Base-by-base conservation (phyloP, 225 moss, liverwort and hornwort genomes). In the Sphagnum contortum region DNA sequence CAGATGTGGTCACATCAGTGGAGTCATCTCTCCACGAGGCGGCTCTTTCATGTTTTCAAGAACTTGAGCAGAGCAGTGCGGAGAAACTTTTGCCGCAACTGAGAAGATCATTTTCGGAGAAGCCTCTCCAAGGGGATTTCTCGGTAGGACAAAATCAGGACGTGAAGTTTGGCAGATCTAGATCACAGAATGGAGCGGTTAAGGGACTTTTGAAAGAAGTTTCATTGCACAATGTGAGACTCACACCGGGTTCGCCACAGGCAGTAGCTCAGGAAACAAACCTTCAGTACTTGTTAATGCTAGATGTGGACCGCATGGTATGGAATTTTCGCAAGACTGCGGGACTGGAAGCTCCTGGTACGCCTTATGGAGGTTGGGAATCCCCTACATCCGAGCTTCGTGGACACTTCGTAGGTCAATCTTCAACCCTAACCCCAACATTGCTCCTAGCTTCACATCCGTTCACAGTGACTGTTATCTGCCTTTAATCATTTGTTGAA, bases 311-410 rank as follows among this genome's bases (percentile, higher is more conserved):
- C 69, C 72, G 72, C 48, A 73, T 99, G 86, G 74, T 88, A 65
- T 93, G 93, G 90, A 88, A 69, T 76, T 99, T 93, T 66, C 85
- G 93, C 10, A 70, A 74, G 65, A 84, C 85, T 47, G 91, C 93
- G 49, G 72, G 79, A 46, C 69, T 99, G 65, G 71, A 83, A 73
- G 81, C 87, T 56, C 89, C 87, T 52, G 89, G 93, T 48, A 67
- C 60, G 64, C 74, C 98, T 2, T 99, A 99, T 64, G 98, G 98
- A 59, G 98, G 98, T 65, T 99, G 98, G 93, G 98, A 99, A 78
- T 48, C 66, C 60, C 89, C 98, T 9, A 44, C 3, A 12, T 72
- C 71, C 69, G 93, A 99, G 69, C 89, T 99, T 70, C 89, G 98
- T 61, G 98, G 98, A 12, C 98, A 99, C 75, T 99, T 93, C 49